phyloP scores from a whole-genome alignment of 306 rosid genomes.

The Spatholobus suberectus region DNA sequence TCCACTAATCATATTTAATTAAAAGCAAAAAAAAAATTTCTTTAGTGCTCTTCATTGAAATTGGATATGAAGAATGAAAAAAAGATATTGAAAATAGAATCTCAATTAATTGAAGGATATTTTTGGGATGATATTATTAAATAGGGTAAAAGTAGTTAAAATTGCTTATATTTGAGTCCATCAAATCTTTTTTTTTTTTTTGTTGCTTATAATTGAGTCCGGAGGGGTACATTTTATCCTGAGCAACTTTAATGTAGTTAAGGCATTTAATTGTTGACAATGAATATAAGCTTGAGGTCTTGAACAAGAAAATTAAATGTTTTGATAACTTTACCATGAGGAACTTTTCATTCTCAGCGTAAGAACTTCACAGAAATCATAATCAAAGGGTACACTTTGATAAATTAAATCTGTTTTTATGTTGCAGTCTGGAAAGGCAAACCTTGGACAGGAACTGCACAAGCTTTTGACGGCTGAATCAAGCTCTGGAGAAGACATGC shows the following conservation, averaged over 20 bases:
- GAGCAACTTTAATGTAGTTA: background rate
- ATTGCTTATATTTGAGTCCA: too few relatives aligned
- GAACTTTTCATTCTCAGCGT: background rate
- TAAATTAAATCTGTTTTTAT: constrained; percentile 24
- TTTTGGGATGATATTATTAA: too few relatives aligned
- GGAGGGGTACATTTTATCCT: constrained; percentile 17
- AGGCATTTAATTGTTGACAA: background rate
- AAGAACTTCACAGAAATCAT: background rate
- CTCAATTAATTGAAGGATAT: too few relatives aligned
- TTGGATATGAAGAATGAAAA: too few relatives aligned
- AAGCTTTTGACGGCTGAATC: constrained; percentile 65
- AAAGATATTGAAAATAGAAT: too few relatives aligned
- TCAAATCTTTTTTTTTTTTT: too few relatives aligned
- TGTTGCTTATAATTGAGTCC: too few relatives aligned
- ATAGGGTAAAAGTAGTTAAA: too few relatives aligned
- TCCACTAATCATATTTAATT: too few relatives aligned
- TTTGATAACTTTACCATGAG: background rate
- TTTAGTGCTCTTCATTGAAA: too few relatives aligned
- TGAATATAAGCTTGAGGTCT: background rate
- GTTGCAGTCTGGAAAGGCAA: constrained; percentile 83
- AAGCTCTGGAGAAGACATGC: constrained; percentile 61
- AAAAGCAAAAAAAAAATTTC: too few relatives aligned
- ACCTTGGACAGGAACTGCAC: constrained; percentile 70
- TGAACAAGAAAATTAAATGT: constrained; percentile 1
- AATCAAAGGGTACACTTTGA: background rate